Evolutionary conservation across 768 basidiomycete genomes (phyloP).

Genomic region (Rhizopogon rudus): DNA sequence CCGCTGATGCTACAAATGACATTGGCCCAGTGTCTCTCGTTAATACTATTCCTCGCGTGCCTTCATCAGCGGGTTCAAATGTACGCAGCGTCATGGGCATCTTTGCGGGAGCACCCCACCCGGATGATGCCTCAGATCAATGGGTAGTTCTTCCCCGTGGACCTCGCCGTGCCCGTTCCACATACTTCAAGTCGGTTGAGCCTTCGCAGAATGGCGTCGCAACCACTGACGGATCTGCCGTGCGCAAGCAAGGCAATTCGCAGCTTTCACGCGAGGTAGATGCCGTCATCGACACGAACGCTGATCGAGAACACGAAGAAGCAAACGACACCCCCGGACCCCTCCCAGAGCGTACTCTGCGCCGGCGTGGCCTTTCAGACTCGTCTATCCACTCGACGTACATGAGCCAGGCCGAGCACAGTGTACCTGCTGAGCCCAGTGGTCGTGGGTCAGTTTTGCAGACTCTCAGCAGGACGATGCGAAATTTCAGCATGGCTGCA

Average conservation of each 20-base stretch:
- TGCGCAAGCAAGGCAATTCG: conserved; percentile 12
- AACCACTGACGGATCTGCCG: conserved; percentile 16
- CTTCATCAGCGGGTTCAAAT: conserved; percentile 10
- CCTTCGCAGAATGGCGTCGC: conserved; percentile 22
- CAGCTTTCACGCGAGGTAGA: conserved; percentile 66
- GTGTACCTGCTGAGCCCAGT: conserved; percentile 2
- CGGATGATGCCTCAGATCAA: conserved; percentile 44
- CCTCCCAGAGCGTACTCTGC: conserved; percentile 62
- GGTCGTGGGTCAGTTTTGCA: conserved; percentile 40
- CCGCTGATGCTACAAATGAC: conserved; percentile 22
- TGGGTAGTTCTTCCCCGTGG: conserved; percentile 66
- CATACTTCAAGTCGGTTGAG: conserved; percentile 7
- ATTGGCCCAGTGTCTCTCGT: conserved; percentile 7
- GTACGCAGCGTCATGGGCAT: conserved; percentile 67
- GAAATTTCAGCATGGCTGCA: conserved; percentile 38
- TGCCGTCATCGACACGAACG: conserved; percentile 64
- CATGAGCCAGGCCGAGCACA: conserved; percentile 45
- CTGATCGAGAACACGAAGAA: conserved; percentile 30
- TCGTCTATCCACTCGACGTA: conserved; percentile 91
- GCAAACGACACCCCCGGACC: conserved; percentile 43
- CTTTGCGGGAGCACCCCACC: conserved; percentile 81
- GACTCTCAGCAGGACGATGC: conserved; percentile 49
- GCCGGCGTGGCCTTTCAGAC: conserved; percentile 81
- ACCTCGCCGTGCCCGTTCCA: conserved; percentile 26
- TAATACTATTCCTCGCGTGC: conserved; percentile 9